Evolutionary conservation across 371 early-diverging fungal species (phyloP).

Genomic region (Quaeritorhiza haematococci): DNA sequence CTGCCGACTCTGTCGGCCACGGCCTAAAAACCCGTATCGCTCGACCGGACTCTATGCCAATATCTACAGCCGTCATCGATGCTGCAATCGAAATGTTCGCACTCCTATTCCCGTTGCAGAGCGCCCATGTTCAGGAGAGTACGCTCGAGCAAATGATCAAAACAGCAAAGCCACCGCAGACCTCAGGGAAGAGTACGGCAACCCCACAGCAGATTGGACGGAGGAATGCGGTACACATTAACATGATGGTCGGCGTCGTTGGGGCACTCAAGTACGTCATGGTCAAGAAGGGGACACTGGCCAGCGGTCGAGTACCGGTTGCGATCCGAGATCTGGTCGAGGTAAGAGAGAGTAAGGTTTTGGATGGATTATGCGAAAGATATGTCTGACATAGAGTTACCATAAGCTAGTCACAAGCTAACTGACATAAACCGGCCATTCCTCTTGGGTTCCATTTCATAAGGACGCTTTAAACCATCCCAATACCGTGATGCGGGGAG

Average conservation of each 20-base stretch:
- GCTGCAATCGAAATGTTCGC: constrained; percentile 71
- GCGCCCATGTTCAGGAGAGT: constrained; percentile 55
- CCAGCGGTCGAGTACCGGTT: constrained; percentile 44
- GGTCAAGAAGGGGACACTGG: constrained; percentile 38
- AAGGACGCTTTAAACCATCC: constrained; percentile 67
- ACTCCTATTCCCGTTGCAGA: constrained; percentile 43
- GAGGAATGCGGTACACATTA: constrained; percentile 72
- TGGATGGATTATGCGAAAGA: constrained; percentile 1
- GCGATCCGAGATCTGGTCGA: constrained; percentile 41
- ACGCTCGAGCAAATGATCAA: constrained; percentile 70
- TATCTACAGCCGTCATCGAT: constrained; percentile 46
- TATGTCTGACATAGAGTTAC: no score
- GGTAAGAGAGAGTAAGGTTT: constrained; percentile 33
- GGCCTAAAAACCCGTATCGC: background rate
- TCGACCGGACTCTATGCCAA: background rate
- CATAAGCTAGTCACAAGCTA: no score
- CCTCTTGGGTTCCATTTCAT: background rate
- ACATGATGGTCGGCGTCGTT: constrained; percentile 67
- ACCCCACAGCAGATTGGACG: constrained; percentile 65
- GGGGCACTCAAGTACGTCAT: constrained; percentile 62
- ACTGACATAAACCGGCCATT: no score
- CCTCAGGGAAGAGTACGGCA: constrained; percentile 39
- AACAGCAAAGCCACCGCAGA: constrained; percentile 50
- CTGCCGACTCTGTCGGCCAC: no score
- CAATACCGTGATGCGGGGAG: constrained; percentile 67